phyloP scores from a whole-genome alignment of 805 yeast species.

The Suhomyces pyralidae region DNA sequence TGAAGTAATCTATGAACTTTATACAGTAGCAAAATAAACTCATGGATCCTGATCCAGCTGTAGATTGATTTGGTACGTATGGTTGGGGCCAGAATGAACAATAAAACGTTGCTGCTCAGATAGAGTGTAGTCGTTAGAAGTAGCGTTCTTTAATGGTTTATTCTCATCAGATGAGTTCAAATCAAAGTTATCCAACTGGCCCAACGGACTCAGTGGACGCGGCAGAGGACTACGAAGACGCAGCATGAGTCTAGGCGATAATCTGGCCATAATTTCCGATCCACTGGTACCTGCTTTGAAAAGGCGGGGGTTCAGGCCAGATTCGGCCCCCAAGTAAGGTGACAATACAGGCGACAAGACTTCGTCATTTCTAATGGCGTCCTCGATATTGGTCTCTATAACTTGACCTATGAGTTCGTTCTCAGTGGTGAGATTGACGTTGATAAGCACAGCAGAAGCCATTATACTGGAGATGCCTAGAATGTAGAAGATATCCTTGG shows the following conservation, averaged over 20 bases:
- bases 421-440: constrained; percentile 41
- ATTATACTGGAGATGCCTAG: constrained; percentile 49
- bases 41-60: background rate
- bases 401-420: constrained; percentile 45
- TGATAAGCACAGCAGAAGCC: constrained; percentile 45
- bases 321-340: constrained; percentile 32
- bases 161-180: constrained; percentile 1
- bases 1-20: background rate
- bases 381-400: constrained; percentile 47
- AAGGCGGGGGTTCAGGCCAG: constrained; percentile 1
- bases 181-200: background rate
- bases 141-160: constrained; percentile 1
- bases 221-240: background rate
- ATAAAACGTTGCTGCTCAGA: constrained; percentile 7
- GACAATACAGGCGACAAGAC: constrained; percentile 45
- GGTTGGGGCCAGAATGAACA: constrained; percentile 19
- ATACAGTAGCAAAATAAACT: too few relatives aligned
- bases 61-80: constrained; percentile 17
- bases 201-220: background rate
- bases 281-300: constrained; percentile 12
- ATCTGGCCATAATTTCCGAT: constrained; percentile 5
- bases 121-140: background rate
- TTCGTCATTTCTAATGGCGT: constrained; percentile 46
- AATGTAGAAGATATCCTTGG: constrained; percentile 33
- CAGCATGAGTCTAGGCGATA: constrained; percentile 13